phyloP scores from a whole-genome alignment of 1,139 yeast genomes.

The Diutina ranongensis region DNA sequence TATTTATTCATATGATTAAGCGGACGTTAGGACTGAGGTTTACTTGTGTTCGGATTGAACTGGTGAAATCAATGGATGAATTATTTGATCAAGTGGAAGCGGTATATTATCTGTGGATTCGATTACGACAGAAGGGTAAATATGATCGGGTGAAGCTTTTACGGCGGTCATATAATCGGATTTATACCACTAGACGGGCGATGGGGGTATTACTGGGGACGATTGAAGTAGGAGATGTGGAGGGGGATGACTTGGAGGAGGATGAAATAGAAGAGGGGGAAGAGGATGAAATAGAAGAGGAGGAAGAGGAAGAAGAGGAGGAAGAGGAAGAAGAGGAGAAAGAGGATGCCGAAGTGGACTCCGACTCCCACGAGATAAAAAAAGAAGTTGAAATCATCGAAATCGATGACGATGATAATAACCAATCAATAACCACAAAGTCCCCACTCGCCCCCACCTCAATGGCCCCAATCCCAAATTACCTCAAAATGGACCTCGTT shows the following conservation, averaged over 20 bases:
- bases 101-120: neutral
- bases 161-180: conserved; percentile 2
- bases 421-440: neutral
- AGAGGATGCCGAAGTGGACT: neutral
- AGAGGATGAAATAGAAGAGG: neutral
- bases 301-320: neutral
- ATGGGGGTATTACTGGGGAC: neutral
- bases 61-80: neutral
- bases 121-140: neutral
- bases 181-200: neutral
- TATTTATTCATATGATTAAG: conserved; percentile 1
- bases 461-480: neutral
- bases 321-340: neutral
- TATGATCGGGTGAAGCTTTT: neutral
- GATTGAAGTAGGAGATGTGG: neutral
- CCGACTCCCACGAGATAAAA: neutral
- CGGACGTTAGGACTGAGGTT: neutral
- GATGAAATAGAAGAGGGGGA: neutral
- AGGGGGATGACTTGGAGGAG: neutral
- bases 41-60: neutral
- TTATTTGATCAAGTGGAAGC: conserved; percentile 3
- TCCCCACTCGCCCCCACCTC: neutral
- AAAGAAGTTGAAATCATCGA: neutral
- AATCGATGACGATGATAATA: neutral
- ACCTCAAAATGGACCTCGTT: neutral